Evolutionary conservation across 2,329 filamentous ascomycete species (phyloP), one percentile per base, ranked within the genome.

Genomic region (Thielaviopsis populi): DNA sequence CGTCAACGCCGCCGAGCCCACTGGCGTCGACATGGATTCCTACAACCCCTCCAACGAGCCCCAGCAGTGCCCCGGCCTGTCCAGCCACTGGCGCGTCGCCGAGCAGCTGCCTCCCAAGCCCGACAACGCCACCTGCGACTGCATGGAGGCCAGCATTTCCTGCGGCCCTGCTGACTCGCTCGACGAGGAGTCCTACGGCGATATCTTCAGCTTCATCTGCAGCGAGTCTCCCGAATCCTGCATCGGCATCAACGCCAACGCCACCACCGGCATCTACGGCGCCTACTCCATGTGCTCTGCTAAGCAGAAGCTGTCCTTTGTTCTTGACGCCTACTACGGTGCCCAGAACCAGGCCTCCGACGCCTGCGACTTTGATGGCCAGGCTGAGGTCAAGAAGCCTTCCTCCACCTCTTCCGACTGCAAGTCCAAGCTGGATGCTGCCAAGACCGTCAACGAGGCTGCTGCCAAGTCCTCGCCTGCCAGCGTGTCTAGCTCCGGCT

Each of bases 51-150:
- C 80, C 73, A 91, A 90, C 81, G 83, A 82, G 61, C 77, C 84
- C 27, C 63, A 68, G 60, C 30, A 46, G 58, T 99, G 94, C 83
- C 94, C 94, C 27, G 77, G 77, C 17, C 75, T 85, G 65, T 77
- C 74, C 69, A 68, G 74, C 43, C 77, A 76, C 71, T 99, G 94
- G 92, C 77, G 80, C 69, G 87, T 89, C 62, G 74, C 73, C 53
- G 79, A 81, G 67, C 78, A 80, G 53, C 88, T 99, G 41, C 94
- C 94, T 33, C 92, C 91, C 10, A 83, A 82, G 11, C 91, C 91
- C 68, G 89, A 97, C 76, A 72, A 82, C 56, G 71, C 83, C 54
- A 84, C 95, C 58, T 99, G 94, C 81, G 74, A 79, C 65, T 99
- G 94, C 83, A 96, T 96, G 89, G 81, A 83, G 73, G 78, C 82